Conservation (phyloP, 129 eudicot species). For the Pseudognaphalium luteoalbum region DNA sequence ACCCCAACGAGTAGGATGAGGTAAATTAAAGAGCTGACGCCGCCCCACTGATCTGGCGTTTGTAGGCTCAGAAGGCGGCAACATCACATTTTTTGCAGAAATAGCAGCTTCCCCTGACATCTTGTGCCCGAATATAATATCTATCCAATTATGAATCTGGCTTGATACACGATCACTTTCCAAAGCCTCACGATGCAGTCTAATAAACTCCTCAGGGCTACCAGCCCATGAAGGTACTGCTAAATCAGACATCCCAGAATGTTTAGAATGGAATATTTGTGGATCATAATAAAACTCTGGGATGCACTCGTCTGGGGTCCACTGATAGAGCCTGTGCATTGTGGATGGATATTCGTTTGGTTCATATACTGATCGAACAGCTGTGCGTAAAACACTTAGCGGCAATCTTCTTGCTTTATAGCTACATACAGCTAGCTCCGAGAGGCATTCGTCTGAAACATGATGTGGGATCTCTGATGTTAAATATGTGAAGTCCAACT, state of each 20-base stretch:
- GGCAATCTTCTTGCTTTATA: conserved; percentile 98
- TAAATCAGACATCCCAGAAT: conserved; percentile 86
- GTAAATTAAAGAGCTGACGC: conserved; percentile 83
- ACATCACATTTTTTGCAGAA: conserved; percentile 91
- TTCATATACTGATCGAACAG: conserved; percentile 97
- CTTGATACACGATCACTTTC: conserved; percentile 78
- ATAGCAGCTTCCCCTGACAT: conserved; percentile 92
- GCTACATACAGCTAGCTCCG: conserved; percentile 98
- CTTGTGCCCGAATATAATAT: conserved; percentile 90
- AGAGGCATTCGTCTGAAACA: conserved; percentile 95
- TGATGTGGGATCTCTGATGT: conserved; percentile 97
- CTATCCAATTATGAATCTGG: conserved; percentile 89
- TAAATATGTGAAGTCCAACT: conserved; percentile 88
- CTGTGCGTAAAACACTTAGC: conserved; percentile 72
- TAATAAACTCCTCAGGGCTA: conserved; percentile 77
- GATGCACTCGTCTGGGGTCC: conserved; percentile 99
- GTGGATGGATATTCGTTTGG: conserved; percentile 97
- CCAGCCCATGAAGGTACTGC: conserved; percentile 93
- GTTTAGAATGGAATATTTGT: conserved; percentile 65
- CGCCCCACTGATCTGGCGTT: conserved; percentile 71
- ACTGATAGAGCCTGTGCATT: conserved; percentile 92
- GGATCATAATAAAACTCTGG: conserved; percentile 94
- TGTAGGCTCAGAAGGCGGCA: conserved; percentile 68
- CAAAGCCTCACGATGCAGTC: conserved; percentile 79
- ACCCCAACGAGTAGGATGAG: conserved; percentile 82